Evolutionary conservation across 768 basidiomycete species (phyloP).

Genomic region (Boletus edulis): DNA sequence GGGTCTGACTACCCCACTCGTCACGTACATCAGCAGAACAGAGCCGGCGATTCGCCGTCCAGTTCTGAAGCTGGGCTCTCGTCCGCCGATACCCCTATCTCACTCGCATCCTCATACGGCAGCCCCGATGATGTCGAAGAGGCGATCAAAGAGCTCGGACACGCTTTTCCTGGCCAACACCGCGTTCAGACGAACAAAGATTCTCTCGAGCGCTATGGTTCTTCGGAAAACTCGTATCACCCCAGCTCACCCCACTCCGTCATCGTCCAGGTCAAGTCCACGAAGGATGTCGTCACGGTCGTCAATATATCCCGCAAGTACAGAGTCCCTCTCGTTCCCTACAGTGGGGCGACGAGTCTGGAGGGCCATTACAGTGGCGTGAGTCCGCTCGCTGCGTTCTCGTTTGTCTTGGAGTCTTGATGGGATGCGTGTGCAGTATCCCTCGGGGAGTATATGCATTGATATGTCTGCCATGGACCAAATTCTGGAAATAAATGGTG

Average conservation of each 20-base stretch:
- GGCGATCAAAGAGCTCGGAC: conserved; percentile 54
- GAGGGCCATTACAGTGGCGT: conserved; percentile 87
- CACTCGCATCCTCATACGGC: conserved; percentile 38
- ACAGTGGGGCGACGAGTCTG: conserved; percentile 81
- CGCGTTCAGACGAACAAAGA: conserved; percentile 51
- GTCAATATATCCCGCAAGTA: conserved; percentile 75
- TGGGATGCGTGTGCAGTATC: conserved; percentile 25
- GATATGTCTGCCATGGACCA: conserved; percentile 67
- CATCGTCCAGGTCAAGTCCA: conserved; percentile 60
- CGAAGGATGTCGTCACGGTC: conserved; percentile 79
- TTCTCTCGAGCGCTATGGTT: conserved; percentile 54
- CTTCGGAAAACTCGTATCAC: conserved; percentile 69
- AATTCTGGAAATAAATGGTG: conserved; percentile 56
- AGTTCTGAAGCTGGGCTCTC: neutral
- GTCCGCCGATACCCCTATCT: neutral
- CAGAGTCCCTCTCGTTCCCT: conserved; percentile 74
- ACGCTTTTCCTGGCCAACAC: conserved; percentile 43
- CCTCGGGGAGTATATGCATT: conserved; percentile 63
- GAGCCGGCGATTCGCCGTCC: neutral
- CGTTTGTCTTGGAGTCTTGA: conserved; percentile 1
- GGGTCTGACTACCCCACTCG: neutral
- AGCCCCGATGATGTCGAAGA: conserved; percentile 42
- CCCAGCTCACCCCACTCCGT: conserved; percentile 53
- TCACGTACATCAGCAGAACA: conserved; percentile 7
- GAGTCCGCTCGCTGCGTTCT: conserved; percentile 13